phyloP scores from a whole-genome alignment of 306 rosid species.

The Trifolium repens region DNA sequence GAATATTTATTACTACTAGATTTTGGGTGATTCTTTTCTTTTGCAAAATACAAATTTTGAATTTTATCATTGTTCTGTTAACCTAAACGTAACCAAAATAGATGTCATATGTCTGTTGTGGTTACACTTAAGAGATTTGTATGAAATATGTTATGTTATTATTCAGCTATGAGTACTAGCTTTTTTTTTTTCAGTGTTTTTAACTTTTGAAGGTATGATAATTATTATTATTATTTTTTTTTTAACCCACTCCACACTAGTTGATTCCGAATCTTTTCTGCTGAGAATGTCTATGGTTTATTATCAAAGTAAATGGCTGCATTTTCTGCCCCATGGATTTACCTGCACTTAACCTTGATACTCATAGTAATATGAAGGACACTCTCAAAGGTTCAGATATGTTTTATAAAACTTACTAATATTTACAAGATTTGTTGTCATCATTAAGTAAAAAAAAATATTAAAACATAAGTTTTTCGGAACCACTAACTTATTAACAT shows the following conservation, averaged over 20 bases:
- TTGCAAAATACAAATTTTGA: constrained; percentile 38
- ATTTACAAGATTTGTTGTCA: too few species aligned
- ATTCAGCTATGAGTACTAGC: neutral
- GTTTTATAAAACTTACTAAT: too few species aligned
- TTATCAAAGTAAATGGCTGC: neutral
- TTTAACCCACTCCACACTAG: neutral
- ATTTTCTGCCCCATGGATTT: neutral
- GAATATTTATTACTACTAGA: constrained; percentile 1
- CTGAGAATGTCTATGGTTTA: neutral
- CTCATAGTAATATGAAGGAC: too few species aligned
- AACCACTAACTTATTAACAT: too few species aligned
- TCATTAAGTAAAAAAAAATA: too few species aligned
- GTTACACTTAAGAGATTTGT: neutral
- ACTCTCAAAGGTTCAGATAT: neutral
- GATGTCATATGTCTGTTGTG: neutral
- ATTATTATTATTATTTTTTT: neutral
- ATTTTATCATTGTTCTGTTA: constrained; percentile 25
- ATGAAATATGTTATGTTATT: constrained; percentile 5
- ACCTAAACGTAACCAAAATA: neutral
- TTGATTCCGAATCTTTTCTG: constrained; percentile 7
- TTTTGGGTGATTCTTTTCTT: constrained; percentile 22
- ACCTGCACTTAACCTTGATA: neutral
- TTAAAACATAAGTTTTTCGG: too few species aligned
- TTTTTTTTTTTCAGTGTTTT: neutral
- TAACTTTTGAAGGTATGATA: neutral